These are phyloP conservation scores for Coniochaeta prunicola DNA, from an alignment of 2,329 filamentous ascomycete species.

Conservation along the genomic window DNA sequence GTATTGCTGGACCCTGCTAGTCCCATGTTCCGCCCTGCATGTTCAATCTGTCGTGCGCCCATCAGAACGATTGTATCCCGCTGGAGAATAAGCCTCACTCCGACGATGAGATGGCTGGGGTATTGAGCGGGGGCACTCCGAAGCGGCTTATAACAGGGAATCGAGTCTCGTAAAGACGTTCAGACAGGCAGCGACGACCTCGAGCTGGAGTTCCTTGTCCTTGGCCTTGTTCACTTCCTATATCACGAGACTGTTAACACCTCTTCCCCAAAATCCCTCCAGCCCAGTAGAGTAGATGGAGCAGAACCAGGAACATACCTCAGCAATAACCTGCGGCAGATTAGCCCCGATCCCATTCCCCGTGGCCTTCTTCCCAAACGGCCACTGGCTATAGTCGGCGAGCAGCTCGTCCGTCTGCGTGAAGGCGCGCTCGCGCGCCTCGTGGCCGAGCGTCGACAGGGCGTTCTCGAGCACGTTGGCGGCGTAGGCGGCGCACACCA, in stretches of 20 bases:
- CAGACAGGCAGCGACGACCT: slow-evolving; percentile 93
- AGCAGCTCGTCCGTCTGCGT: slow-evolving; percentile 94
- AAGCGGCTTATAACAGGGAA: slow-evolving; percentile 58
- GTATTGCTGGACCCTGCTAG: background rate
- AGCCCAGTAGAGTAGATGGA: background rate
- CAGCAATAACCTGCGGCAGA: slow-evolving; percentile 75
- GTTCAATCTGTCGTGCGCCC: background rate
- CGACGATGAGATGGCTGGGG: background rate
- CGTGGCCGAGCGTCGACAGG: slow-evolving; percentile 86
- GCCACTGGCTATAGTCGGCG: slow-evolving; percentile 95
- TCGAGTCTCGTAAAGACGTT: slow-evolving; percentile 97
- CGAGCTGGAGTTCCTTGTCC: slow-evolving; percentile 92
- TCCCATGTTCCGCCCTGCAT: background rate
- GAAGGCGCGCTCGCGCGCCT: slow-evolving; percentile 89
- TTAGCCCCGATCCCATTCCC: slow-evolving; percentile 85
- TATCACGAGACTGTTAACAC: background rate
- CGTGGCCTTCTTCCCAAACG: slow-evolving; percentile 79
- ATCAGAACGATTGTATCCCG: background rate
- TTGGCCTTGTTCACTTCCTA: slow-evolving; percentile 76
- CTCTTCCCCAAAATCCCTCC: background rate
- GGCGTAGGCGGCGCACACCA: slow-evolving; percentile 97
- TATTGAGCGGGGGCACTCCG: background rate
- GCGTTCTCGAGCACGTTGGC: slow-evolving; percentile 98
- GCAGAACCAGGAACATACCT: slow-evolving; percentile 38
- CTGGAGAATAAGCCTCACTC: background rate